Evolutionary conservation across 495 filamentous ascomycete species (phyloP).

Genomic region (Friedmanniomyces simplex): DNA sequence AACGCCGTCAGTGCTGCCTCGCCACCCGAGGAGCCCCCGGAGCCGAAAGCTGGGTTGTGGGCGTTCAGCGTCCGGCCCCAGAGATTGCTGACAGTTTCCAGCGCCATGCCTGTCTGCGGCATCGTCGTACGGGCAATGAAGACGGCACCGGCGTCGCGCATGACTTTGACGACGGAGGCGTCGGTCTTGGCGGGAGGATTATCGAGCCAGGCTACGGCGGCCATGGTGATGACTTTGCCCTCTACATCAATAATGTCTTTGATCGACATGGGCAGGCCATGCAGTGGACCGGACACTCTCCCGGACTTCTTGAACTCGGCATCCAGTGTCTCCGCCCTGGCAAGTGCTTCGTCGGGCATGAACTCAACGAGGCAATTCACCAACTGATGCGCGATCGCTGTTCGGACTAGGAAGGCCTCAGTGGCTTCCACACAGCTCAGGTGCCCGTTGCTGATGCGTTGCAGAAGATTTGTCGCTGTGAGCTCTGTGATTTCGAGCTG

Average conservation of each 20-base stretch:
- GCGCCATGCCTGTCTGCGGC: slow-evolving; percentile 35
- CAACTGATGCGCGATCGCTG: slow-evolving; percentile 46
- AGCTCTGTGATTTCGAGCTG: slow-evolving; percentile 5
- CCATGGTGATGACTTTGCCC: slow-evolving; percentile 11
- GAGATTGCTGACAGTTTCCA: slow-evolving; percentile 45
- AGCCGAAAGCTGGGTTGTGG: slow-evolving; percentile 44
- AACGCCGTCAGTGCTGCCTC: slow-evolving; percentile 43
- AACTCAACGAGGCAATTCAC: slow-evolving; percentile 50
- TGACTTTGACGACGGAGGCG: slow-evolving; percentile 1
- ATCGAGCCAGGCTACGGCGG: slow-evolving; percentile 19
- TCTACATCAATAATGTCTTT: slow-evolving; percentile 26
- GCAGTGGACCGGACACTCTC: slow-evolving; percentile 36
- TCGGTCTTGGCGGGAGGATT: not conserved
- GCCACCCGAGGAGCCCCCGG: slow-evolving; percentile 53
- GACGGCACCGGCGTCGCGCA: slow-evolving; percentile 31
- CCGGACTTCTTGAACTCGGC: slow-evolving; percentile 40
- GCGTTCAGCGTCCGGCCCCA: slow-evolving; percentile 60
- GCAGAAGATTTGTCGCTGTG: slow-evolving; percentile 1
- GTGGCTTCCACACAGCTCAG: slow-evolving; percentile 33
- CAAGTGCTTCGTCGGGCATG: slow-evolving; percentile 50
- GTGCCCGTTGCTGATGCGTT: not conserved
- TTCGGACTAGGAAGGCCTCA: slow-evolving; percentile 45
- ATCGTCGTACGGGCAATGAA: slow-evolving; percentile 45
- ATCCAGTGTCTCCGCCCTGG: slow-evolving; percentile 49
- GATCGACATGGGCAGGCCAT: slow-evolving; percentile 27